Conservation (phyloP, 1,284 basidiomycete species). For the Trichosporon ovoides region DNA sequence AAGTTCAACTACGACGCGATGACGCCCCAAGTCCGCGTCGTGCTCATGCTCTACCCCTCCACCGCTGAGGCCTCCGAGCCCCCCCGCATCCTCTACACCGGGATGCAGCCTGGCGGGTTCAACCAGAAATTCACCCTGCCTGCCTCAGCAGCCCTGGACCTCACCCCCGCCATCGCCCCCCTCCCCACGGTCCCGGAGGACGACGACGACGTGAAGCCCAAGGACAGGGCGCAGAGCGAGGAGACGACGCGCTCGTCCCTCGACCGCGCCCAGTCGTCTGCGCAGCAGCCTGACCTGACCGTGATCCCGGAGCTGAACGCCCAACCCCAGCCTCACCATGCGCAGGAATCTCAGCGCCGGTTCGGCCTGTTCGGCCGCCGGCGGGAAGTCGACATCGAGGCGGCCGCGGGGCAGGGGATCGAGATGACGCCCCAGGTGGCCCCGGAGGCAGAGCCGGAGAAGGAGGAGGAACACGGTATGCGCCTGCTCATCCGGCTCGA, state of each 20-base stretch:
- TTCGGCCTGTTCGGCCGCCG: slow-evolving; percentile 31
- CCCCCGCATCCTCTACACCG: slow-evolving; percentile 63
- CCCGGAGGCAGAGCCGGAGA: slow-evolving; percentile 48
- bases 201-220: slow-evolving; percentile 13
- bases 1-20: slow-evolving; percentile 87
- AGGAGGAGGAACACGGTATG: slow-evolving; percentile 60
- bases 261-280: slow-evolving; percentile 21
- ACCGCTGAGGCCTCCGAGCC: slow-evolving; percentile 42
- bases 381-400: slow-evolving; percentile 35
- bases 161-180: slow-evolving; percentile 35
- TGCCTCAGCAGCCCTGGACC: slow-evolving; percentile 53
- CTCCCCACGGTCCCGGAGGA: slow-evolving; percentile 14
- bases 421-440: slow-evolving; percentile 32
- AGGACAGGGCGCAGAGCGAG: slow-evolving; percentile 14
- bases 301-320: slow-evolving; percentile 29
- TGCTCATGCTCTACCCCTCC: slow-evolving; percentile 62
- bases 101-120: slow-evolving; percentile 71
- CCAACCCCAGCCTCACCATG: neutral
- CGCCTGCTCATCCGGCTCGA: slow-evolving; percentile 67
- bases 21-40: slow-evolving; percentile 70
- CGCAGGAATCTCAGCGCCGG: slow-evolving; percentile 24
- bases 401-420: slow-evolving; percentile 17
- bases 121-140: slow-evolving; percentile 65
- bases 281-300: slow-evolving; percentile 25
- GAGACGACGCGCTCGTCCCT: slow-evolving; percentile 27